Conservation (phyloP, 192 early-diverging fungal species). For the Coemansia sp. region DNA sequence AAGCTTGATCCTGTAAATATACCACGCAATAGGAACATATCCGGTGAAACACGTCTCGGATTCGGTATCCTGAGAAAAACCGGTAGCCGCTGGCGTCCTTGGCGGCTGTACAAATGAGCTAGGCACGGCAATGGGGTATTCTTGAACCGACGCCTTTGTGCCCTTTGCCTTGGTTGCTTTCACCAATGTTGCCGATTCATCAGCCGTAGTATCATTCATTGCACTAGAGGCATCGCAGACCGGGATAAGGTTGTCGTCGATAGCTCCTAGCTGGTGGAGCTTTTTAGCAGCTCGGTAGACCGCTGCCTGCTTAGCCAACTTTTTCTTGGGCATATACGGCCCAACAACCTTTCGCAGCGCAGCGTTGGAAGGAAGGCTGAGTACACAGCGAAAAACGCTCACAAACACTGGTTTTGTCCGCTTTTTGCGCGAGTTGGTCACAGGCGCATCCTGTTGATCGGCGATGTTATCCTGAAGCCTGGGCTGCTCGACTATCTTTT, state of each 20-base stretch:
- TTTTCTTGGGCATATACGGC: constrained; percentile 59
- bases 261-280: constrained; percentile 66
- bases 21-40: constrained; percentile 31
- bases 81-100: not conserved
- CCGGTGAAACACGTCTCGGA: not conserved
- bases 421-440: constrained; percentile 2
- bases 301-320: constrained; percentile 67
- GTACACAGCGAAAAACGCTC: constrained; percentile 49
- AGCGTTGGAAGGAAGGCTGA: constrained; percentile 67
- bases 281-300: constrained; percentile 72
- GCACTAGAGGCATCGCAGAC: constrained; percentile 19
- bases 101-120: constrained; percentile 12
- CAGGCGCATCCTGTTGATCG: not conserved
- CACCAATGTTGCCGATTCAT: constrained; percentile 3
- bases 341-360: constrained; percentile 59
- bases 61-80: too few relatives aligned
- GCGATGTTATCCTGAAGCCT: not conserved
- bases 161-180: not conserved
- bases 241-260: constrained; percentile 78
- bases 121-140: not conserved
- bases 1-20: constrained; percentile 26
- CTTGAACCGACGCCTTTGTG: not conserved
- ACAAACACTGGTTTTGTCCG: constrained; percentile 3
- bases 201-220: not conserved
- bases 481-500: constrained; percentile 1